Evolutionary conservation across 345 rosid genomes (phyloP).

Genomic region (Acer yangbiense): DNA sequence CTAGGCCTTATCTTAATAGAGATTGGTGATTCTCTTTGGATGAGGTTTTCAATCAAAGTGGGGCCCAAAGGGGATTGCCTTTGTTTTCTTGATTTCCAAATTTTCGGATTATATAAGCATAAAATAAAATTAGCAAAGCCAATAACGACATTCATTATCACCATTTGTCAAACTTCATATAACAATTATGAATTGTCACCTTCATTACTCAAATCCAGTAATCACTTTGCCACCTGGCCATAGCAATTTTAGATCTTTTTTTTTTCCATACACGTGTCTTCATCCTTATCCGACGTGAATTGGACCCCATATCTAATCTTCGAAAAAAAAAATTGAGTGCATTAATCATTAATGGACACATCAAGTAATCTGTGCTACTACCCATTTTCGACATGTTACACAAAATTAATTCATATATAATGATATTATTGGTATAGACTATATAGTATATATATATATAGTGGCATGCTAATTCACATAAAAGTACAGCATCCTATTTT

Average conservation of each 20-base stretch:
- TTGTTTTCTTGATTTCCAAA: not conserved
- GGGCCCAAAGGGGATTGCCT: not conserved
- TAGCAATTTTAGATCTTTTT: no score
- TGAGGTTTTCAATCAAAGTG: slow-evolving; percentile 9
- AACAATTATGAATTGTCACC: not conserved
- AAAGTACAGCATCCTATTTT: no score
- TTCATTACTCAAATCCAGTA: not conserved
- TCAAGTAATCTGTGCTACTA: no score
- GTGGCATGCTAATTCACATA: no score
- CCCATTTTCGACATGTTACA: no score
- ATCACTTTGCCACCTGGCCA: not conserved
- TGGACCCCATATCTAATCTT: not conserved
- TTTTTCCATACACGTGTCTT: not conserved
- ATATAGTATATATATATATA: no score
- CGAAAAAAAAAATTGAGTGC: no score
- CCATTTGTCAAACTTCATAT: slow-evolving; percentile 5
- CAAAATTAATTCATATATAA: no score
- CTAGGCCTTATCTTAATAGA: slow-evolving; percentile 20
- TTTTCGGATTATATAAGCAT: not conserved
- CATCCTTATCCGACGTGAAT: not conserved
- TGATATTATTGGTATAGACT: no score
- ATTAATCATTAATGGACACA: no score
- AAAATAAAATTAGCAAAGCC: not conserved
- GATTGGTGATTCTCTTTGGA: slow-evolving; percentile 24
- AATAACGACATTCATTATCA: slow-evolving; percentile 11